Evolutionary conservation across 345 rosid genomes (phyloP), one percentile per base, ranked within the genome.

Genomic region (Brassica nigra): DNA sequence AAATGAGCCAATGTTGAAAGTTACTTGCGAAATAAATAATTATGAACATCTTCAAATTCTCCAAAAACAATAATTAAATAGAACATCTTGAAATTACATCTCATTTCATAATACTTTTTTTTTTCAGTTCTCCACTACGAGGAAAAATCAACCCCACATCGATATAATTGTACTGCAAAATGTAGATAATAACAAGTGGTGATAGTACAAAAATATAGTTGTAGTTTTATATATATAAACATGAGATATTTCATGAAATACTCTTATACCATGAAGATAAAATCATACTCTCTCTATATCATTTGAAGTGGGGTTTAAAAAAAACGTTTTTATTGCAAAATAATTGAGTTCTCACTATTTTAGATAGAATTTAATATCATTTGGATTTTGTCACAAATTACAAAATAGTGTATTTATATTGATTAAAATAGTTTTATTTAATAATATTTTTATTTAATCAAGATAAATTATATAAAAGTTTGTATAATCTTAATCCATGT

Each of bases 161-260:
- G 57, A 66, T 37, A 57, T 75, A 55, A 47, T 18, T 64, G 62
- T 73, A 62, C 69, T 62, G 61, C 12, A 30, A 62, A 44, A 27
- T 15, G 39, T 27, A 62, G 29, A 42, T 73, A 11, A 62, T 29
- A 28, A 5, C 5, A 39, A 62, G 42, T 62, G 42, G 63, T 73
- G 68, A 28, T 62, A 8, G 52, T 63, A 18, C 12, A 62, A 29
- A 39, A 30, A 8, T 23, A 14, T 12, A 59, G n/a, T 33, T 64
- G 16, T 20, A 33, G 44, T 34, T 64, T 14, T 2, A 1, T 64
- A 62, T 30, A 62, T 14, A 62, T 30, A 30, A 27, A 30, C 37
- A 62, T 14, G 3, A 33, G 23, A 33, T 33, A 63, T 31, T 64
- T 64, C 47, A 10, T 62, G 20, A 64, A 8, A 63, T 20, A 20